Percentiles rank a stretch among this genome's conserved stretches.
Evolutionary conservation across 345 rosid genomes (phyloP).

Genomic region (Xanthoceras sorbifolium): DNA sequence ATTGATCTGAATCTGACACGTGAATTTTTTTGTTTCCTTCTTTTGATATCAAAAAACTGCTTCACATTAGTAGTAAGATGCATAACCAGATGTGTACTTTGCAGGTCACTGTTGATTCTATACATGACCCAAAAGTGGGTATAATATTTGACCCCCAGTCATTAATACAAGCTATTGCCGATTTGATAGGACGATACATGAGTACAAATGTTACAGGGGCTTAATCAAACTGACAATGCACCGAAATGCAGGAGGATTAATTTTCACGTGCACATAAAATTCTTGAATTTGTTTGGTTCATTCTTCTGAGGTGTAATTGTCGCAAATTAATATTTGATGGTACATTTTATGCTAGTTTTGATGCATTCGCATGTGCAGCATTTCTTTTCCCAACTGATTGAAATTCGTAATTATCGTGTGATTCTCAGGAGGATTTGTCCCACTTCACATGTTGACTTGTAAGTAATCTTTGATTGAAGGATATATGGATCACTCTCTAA

Average conservation of each 20-base stretch:
- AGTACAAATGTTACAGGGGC: constrained; percentile 9
- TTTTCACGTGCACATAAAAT: not conserved
- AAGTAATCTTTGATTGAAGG: not conserved
- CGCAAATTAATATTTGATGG: not conserved
- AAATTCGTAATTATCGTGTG: not conserved
- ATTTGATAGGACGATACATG: constrained; percentile 38
- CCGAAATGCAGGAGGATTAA: not conserved
- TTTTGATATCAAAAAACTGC: constrained; percentile 7
- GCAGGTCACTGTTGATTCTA: constrained; percentile 67
- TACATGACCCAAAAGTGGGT: constrained; percentile 61
- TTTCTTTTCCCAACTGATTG: not conserved
- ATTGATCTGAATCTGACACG: not conserved
- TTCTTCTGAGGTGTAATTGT: not conserved
- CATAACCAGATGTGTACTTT: constrained; percentile 1
- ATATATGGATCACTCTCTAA: not conserved
- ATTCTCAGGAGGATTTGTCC: constrained; percentile 8
- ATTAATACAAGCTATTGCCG: constrained; percentile 58
- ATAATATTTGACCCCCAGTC: constrained; percentile 64
- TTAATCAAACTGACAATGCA: not conserved
- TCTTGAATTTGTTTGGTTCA: not conserved
- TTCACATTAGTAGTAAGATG: not conserved
- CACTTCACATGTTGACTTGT: not conserved
- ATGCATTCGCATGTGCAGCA: not conserved
- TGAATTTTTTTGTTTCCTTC: not conserved
- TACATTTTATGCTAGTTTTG: not conserved